phyloP scores from a whole-genome alignment of 1,284 basidiomycete species.

The Phylloboletellus chloephorus region DNA sequence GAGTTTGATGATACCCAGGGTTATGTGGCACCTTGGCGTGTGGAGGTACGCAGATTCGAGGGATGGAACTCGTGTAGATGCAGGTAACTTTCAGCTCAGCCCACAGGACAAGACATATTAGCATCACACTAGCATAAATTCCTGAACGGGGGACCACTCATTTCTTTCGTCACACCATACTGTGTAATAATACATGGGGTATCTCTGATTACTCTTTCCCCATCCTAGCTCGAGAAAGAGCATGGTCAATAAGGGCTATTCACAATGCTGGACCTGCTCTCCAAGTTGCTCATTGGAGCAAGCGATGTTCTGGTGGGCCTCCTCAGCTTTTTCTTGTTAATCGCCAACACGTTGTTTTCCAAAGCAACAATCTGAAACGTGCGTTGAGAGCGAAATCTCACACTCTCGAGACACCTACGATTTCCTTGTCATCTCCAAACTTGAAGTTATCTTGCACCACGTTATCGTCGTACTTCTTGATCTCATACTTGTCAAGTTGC shows the following conservation, averaged over 20 bases:
- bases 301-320: conserved; percentile 82
- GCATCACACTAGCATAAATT: no score
- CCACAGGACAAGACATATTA: conserved; percentile 18
- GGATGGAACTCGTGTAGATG: conserved; percentile 34
- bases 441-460: conserved; percentile 97
- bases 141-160: conserved; percentile 1
- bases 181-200: conserved; percentile 9
- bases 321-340: conserved; percentile 89
- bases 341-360: conserved; percentile 88
- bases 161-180: conserved; percentile 3
- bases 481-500: conserved; percentile 86
- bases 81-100: background rate
- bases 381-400: conserved; percentile 2
- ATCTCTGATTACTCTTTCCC: conserved; percentile 8
- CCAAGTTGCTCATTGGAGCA: conserved; percentile 40
- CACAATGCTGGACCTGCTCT: conserved; percentile 60
- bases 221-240: background rate
- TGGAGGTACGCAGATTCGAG: conserved; percentile 64
- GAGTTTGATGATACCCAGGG: conserved; percentile 58
- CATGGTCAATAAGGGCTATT: conserved; percentile 58
- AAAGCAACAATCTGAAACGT: conserved; percentile 79
- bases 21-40: conserved; percentile 67
- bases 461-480: conserved; percentile 92
- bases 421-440: conserved; percentile 92
- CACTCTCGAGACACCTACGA: conserved; percentile 49